phyloP scores from a whole-genome alignment of 2,329 filamentous ascomycete species.

The Sarocladium strictum region DNA sequence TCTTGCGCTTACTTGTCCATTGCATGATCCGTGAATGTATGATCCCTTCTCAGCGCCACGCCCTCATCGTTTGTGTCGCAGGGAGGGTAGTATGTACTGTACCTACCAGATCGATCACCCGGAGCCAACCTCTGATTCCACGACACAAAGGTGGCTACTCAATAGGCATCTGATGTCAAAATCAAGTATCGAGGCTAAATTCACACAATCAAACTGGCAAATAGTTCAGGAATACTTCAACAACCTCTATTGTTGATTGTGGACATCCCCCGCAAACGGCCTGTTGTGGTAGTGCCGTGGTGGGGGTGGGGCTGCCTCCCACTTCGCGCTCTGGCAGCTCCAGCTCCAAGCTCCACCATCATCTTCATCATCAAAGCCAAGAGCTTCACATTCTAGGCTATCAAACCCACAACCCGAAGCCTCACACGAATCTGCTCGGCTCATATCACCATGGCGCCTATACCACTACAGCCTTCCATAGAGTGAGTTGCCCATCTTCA shows the following conservation, averaged over 20 bases:
- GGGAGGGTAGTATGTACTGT: no score
- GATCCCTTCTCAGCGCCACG: no score
- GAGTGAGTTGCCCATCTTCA: constrained; percentile 12
- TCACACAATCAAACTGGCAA: no score
- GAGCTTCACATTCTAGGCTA: not conserved
- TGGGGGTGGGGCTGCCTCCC: constrained; percentile 5
- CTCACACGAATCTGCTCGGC: not conserved
- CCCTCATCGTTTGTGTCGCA: no score
- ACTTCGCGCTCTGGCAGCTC: not conserved
- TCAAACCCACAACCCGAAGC: not conserved
- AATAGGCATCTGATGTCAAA: no score
- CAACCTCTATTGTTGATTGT: constrained; percentile 8
- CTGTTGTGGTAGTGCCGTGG: not conserved
- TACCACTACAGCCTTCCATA: constrained; percentile 17
- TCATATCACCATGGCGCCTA: constrained; percentile 19
- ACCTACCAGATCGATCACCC: no score
- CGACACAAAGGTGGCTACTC: no score
- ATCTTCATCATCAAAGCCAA: not conserved
- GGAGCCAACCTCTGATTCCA: no score
- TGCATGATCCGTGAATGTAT: no score
- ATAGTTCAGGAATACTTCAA: no score
- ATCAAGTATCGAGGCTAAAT: no score
- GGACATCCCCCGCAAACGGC: constrained; percentile 1
- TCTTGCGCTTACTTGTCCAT: no score
- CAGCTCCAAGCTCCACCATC: not conserved